A percentile compares a stretch with the other conserved stretches of the same genome.
phyloP scores from a whole-genome alignment of 805 yeast species.

The Vanderwaltozyma verrucispora region DNA sequence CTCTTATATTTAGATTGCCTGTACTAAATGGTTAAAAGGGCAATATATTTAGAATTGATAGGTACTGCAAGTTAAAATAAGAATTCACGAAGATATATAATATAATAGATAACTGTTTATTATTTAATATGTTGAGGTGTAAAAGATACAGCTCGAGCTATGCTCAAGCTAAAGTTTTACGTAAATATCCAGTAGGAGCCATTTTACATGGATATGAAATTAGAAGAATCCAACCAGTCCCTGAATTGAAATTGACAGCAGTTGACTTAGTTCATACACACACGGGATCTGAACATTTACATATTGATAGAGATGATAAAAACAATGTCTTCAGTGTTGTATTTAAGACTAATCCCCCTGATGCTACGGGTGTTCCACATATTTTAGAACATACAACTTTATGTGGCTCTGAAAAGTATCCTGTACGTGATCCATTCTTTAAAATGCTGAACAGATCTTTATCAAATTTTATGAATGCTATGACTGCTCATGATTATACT shows the following conservation, averaged over 20 bases:
- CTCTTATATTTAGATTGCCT: too few species aligned
- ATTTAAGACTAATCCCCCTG: slow-evolving; percentile 91
- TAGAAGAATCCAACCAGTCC: slow-evolving; percentile 54
- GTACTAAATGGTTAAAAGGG: too few species aligned
- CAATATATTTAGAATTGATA: not conserved
- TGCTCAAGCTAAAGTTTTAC: slow-evolving; percentile 26
- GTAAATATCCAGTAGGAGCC: slow-evolving; percentile 56
- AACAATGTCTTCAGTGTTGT: slow-evolving; percentile 84
- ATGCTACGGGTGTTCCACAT: slow-evolving; percentile 93
- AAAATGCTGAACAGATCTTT: slow-evolving; percentile 93
- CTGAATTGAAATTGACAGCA: slow-evolving; percentile 75
- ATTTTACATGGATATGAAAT: slow-evolving; percentile 59
- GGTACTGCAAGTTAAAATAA: too few species aligned
- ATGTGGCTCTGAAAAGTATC: slow-evolving; percentile 86
- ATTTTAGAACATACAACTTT: slow-evolving; percentile 91
- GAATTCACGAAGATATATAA: too few species aligned
- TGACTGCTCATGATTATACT: slow-evolving; percentile 97
- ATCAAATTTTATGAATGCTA: slow-evolving; percentile 95
- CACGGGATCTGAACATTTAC: slow-evolving; percentile 76
- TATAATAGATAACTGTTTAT: not conserved
- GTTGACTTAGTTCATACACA: slow-evolving; percentile 54
- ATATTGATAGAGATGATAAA: slow-evolving; percentile 78
- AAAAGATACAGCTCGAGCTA: slow-evolving; percentile 19
- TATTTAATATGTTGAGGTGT: slow-evolving; percentile 16
- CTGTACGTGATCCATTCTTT: slow-evolving; percentile 95